Evolutionary conservation across 2,329 filamentous ascomycete species (phyloP).

Genomic region (Penicillium polonicum): DNA sequence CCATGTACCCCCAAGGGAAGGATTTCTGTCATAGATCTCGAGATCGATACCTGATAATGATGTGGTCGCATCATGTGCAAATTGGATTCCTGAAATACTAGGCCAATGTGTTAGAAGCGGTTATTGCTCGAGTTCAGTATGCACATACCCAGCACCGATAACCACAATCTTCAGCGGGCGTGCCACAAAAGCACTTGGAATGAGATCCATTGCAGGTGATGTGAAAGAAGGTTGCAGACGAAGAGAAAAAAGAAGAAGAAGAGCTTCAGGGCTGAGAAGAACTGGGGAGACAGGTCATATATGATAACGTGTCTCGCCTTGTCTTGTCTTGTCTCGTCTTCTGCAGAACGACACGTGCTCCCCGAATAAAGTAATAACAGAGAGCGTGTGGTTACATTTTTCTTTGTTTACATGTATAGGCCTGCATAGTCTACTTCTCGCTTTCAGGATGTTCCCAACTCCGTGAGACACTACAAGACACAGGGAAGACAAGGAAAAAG

Average conservation of each 20-base stretch:
- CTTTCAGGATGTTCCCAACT: background rate
- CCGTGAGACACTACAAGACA: background rate
- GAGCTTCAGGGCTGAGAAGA: background rate
- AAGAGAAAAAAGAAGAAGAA: background rate
- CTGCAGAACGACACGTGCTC: background rate
- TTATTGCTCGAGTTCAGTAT: background rate
- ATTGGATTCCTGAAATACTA: conserved; percentile 13
- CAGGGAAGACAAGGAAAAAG: background rate
- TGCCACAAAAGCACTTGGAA: conserved; percentile 7
- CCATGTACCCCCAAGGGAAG: conserved; percentile 34
- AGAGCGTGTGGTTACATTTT: background rate
- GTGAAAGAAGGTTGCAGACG: background rate
- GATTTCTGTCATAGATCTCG: conserved; percentile 22
- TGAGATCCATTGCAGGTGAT: conserved; percentile 1
- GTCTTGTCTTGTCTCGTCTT: background rate
- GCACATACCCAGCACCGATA: conserved; percentile 9
- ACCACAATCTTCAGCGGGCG: conserved; percentile 9
- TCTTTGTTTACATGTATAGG: background rate
- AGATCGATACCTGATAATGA: conserved; percentile 5
- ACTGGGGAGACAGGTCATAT: background rate
- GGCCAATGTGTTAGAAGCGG: background rate
- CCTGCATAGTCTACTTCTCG: background rate
- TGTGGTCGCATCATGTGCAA: conserved; percentile 6
- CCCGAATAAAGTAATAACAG: background rate
- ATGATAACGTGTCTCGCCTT: background rate